phyloP scores from a whole-genome alignment of 2,329 filamentous ascomycete genomes.

The Rutstroemia sp. region DNA sequence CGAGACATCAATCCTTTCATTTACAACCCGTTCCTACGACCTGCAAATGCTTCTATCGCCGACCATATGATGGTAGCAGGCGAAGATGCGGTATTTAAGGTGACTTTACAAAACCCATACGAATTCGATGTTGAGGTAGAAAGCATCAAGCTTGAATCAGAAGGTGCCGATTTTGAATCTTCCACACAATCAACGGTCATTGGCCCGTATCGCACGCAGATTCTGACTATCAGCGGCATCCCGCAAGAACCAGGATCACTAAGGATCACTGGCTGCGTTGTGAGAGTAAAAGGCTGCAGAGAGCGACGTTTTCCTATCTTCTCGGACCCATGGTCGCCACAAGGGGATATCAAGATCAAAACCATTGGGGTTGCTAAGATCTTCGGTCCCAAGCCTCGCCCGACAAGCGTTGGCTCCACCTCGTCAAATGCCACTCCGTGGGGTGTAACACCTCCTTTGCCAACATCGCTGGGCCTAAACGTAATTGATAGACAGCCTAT shows the following conservation, averaged over 20 bases:
- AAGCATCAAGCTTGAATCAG: conserved; percentile 64
- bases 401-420: conserved; percentile 27
- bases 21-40: conserved; percentile 85
- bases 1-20: conserved; percentile 71
- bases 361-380: conserved; percentile 55
- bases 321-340: conserved; percentile 64
- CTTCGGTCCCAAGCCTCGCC: conserved; percentile 24
- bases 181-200: conserved; percentile 58
- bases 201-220: conserved; percentile 76
- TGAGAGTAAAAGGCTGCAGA: conserved; percentile 75
- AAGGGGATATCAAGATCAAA: conserved; percentile 67
- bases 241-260: conserved; percentile 61
- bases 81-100: conserved; percentile 68
- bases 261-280: conserved; percentile 67
- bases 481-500: conserved; percentile 77
- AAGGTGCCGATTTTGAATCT: conserved; percentile 66
- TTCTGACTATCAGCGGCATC: conserved; percentile 62
- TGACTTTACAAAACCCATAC: conserved; percentile 89
- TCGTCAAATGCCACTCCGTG: conserved; percentile 27
- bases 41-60: conserved; percentile 47
- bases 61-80: conserved; percentile 70
- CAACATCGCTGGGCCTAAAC: conserved; percentile 51
- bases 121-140: conserved; percentile 91
- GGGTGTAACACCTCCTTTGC: conserved; percentile 30
- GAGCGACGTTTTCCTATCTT: conserved; percentile 83